These are phyloP conservation scores for Metarhizium robertsii DNA, from an alignment of 2,329 filamentous ascomycete genomes.

Conservation along the genomic window DNA sequence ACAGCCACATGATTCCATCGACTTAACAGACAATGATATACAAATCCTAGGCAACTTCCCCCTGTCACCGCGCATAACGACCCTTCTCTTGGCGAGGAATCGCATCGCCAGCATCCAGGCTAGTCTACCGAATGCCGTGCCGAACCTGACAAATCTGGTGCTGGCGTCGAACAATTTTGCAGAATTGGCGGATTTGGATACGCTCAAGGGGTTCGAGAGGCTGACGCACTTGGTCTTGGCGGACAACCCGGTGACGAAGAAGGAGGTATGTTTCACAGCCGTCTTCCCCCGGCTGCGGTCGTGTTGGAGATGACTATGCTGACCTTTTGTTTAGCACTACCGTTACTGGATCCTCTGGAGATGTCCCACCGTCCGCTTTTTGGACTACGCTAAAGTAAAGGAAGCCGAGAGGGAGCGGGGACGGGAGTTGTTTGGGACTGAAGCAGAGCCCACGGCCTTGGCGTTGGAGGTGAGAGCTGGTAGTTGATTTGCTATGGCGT, in stretches of 20 bases:
- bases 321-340: constrained; percentile 56
- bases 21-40: constrained; percentile 98
- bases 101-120: constrained; percentile 75
- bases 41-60: constrained; percentile 85
- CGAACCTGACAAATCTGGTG: constrained; percentile 73
- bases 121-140: constrained; percentile 63
- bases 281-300: neutral
- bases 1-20: constrained; percentile 90
- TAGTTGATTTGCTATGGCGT: neutral
- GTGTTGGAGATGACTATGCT: neutral
- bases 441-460: constrained; percentile 67
- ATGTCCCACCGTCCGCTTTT: constrained; percentile 74
- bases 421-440: constrained; percentile 72
- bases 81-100: constrained; percentile 83
- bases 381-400: constrained; percentile 90
- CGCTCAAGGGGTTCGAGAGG: constrained; percentile 56
- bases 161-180: constrained; percentile 73
- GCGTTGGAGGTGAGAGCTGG: constrained; percentile 53
- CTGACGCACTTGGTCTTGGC: constrained; percentile 73
- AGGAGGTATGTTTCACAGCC: constrained; percentile 58
- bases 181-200: constrained; percentile 81
- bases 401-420: constrained; percentile 71
- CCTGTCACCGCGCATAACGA: constrained; percentile 76
- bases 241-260: constrained; percentile 85
- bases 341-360: constrained; percentile 86